Conservation (phyloP, 345 rosid species). For the Eucalyptus regnans region DNA sequence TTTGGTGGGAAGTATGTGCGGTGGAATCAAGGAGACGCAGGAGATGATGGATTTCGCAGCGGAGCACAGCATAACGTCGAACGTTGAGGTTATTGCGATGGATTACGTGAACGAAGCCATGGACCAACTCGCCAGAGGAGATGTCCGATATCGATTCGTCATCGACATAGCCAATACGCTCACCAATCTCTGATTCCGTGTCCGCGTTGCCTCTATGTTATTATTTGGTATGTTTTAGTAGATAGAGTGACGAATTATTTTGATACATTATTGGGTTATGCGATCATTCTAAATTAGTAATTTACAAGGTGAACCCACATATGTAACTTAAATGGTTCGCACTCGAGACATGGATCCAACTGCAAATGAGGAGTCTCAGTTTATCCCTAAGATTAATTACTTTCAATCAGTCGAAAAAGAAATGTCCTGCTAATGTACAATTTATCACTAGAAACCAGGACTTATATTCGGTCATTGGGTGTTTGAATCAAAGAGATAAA, state of each 20-base stretch:
- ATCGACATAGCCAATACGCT: constrained; percentile 8
- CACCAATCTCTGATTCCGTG: neutral
- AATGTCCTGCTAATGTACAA: no score
- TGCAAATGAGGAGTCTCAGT: no score
- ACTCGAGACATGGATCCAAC: no score
- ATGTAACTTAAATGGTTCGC: no score
- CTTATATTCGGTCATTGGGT: no score
- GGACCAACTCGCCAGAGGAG: neutral
- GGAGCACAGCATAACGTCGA: neutral
- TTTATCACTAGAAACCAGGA: no score
- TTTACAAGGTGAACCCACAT: no score
- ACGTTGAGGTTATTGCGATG: constrained; percentile 5
- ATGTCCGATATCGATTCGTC: constrained; percentile 12
- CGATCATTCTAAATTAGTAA: no score
- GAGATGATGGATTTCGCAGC: constrained; percentile 14
- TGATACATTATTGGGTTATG: no score
- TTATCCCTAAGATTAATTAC: no score
- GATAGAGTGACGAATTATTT: neutral
- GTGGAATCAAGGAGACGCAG: constrained; percentile 19
- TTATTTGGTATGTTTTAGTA: neutral
- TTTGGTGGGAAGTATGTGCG: neutral
- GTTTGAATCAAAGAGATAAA: no score
- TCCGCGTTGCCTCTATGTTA: neutral
- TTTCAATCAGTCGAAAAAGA: no score
- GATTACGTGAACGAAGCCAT: constrained; percentile 5